Percentiles rank a stretch among this genome's conserved stretches.
Evolutionary conservation across 2,329 filamentous ascomycete genomes (phyloP).

Genomic region (Alternaria sp.): DNA sequence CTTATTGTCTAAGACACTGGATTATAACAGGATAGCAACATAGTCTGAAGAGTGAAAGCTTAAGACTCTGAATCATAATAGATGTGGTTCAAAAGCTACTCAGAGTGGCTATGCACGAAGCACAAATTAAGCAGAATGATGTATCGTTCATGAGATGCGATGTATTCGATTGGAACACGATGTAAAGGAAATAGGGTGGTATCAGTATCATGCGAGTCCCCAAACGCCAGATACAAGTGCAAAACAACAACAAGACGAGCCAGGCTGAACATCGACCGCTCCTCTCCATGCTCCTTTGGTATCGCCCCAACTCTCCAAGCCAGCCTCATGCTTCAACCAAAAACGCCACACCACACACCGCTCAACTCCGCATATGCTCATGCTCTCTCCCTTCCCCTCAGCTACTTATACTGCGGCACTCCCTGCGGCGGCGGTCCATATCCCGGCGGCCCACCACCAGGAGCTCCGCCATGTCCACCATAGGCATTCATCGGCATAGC

Average conservation of each 20-base stretch:
- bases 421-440: conserved; percentile 19
- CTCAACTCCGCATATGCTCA: not conserved
- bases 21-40: too few species aligned
- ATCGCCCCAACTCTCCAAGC: not conserved
- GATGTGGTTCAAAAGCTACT: too few species aligned
- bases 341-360: not conserved
- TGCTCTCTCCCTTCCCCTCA: not conserved
- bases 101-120: too few species aligned
- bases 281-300: not conserved
- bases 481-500: conserved; percentile 25
- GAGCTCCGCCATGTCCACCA: not conserved
- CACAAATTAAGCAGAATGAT: too few species aligned
- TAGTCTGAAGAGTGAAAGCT: too few species aligned
- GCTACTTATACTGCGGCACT: conserved; percentile 21
- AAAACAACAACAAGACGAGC: not conserved
- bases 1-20: too few species aligned
- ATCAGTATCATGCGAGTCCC: not conserved
- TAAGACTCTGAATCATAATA: too few species aligned
- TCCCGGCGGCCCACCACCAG: not conserved
- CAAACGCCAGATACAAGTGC: not conserved
- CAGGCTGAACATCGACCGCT: not conserved
- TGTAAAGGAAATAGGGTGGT: not conserved
- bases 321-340: not conserved
- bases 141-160: too few species aligned
- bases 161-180: not conserved